Conservation (phyloP, 208 protist species). For the Naegleria fowleri region DNA sequence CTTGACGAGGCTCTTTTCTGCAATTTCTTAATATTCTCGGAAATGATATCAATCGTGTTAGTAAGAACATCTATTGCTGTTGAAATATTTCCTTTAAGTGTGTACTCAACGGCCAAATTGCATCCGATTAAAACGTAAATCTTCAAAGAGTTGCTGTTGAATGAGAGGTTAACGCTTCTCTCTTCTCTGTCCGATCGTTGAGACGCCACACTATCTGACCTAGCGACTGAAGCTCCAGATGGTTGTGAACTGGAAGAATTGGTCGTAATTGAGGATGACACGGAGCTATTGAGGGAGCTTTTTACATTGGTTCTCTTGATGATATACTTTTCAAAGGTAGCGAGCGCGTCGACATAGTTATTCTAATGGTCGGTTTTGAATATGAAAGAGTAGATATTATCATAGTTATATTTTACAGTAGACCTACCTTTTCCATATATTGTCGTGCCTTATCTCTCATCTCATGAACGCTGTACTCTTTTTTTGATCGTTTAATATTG, state of each 20-base stretch:
- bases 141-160: not conserved
- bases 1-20: not conserved
- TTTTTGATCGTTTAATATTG: not conserved
- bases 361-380: no score
- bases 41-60: not conserved
- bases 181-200: not conserved
- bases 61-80: not conserved
- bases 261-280: no score
- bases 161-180: not conserved
- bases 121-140: not conserved
- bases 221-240: no score
- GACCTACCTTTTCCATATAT: not conserved
- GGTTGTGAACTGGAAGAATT: no score
- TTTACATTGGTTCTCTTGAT: not conserved
- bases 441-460: not conserved
- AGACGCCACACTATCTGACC: no score
- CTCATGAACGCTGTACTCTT: not conserved
- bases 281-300: no score
- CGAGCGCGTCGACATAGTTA: not conserved
- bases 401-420: not conserved
- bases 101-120: not conserved
- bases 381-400: no score
- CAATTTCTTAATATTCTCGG: not conserved
- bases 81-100: not conserved
- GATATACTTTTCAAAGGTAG: not conserved